Evolutionary conservation across 2,329 filamentous ascomycete genomes (phyloP), one percentile per base, ranked within the genome.

Genomic region (Aspergillus fructus): DNA sequence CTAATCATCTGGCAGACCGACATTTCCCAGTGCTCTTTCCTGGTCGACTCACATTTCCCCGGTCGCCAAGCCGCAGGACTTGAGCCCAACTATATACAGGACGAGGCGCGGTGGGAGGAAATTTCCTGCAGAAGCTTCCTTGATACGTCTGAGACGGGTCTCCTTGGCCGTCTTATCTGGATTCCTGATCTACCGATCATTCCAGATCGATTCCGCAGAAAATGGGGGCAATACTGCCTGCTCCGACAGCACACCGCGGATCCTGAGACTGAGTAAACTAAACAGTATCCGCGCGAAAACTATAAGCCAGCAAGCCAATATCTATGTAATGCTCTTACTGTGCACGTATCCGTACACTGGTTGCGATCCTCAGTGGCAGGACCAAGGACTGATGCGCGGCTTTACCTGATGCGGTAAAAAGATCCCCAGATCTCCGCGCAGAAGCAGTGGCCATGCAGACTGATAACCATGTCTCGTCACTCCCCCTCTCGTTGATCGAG

Each of bases 171-270:
- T 59, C 83, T 90, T 8, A 75, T 96, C 47, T 97, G 91, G 90
- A 72, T 96, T 37, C 94, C 94, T 2, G 83, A 91, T 63, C 75
- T 86, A 60, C 76, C 82, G 0, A 75, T 91, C 40, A 77, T 96
- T 13, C 92, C 93, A 0, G 81, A 85, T 42, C 82, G 81, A 58
- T 87, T 86, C 62, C 85, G 82, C 65, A 85, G 93, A 56, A 87
- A 85, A 74, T 97, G 93, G 91, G 94, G 92, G 17, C 81, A 86
- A 53, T 96, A 97, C 74, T 99, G 94, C 73, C 79, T 99, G 52
- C 76, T 97, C 62, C 83, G 84, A 67, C 84, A 85, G 63, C 85
- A 78, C 46, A 51, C 58, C 34, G 43, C 17, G 30, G 45, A 47
- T 30, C 27, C 59, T 17, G 37, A 55, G 42, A 41, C 37, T n/a